phyloP scores from a whole-genome alignment of 2,329 filamentous ascomycete genomes.

The Huntiella abstrusa region DNA sequence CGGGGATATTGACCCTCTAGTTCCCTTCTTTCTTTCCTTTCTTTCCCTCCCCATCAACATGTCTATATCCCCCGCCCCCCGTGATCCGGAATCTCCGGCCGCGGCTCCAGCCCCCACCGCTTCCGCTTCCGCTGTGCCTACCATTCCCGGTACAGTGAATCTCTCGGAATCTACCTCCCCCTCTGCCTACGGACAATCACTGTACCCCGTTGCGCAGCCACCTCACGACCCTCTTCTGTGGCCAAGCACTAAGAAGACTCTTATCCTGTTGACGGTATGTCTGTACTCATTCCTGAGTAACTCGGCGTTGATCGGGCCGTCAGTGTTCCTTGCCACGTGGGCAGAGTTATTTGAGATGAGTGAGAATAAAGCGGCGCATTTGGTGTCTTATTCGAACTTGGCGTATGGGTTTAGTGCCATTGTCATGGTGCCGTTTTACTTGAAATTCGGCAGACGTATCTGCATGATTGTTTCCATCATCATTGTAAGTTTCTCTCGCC shows the following conservation, averaged over 20 bases:
- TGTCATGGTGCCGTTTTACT: slow-evolving; percentile 36
- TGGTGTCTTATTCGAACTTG: slow-evolving; percentile 41
- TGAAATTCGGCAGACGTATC: slow-evolving; percentile 26
- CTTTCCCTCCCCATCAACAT: no score
- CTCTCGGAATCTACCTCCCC: slow-evolving; percentile 37
- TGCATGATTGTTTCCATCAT: slow-evolving; percentile 24
- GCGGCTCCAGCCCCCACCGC: no score
- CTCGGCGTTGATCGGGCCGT: slow-evolving; percentile 31
- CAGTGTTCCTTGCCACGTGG: slow-evolving; percentile 38
- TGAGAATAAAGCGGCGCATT: slow-evolving; percentile 30
- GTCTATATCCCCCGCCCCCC: no score
- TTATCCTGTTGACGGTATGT: slow-evolving; percentile 27
- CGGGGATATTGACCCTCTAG: no score
- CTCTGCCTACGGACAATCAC: slow-evolving; percentile 38
- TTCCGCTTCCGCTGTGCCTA: no score
- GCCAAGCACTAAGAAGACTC: slow-evolving; percentile 34
- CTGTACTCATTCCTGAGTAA: slow-evolving; percentile 16
- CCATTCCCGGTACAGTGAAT: slow-evolving; percentile 35
- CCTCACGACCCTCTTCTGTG: slow-evolving; percentile 44
- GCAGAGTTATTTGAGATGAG: slow-evolving; percentile 31
- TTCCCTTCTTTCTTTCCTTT: no score
- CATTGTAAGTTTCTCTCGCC: slow-evolving; percentile 15
- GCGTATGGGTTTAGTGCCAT: slow-evolving; percentile 37
- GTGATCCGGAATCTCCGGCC: no score
- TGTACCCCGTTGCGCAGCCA: slow-evolving; percentile 41